These are phyloP conservation scores for Aspergillus sp. DNA, from an alignment of 2,329 filamentous ascomycete species.

Conservation along the genomic window DNA sequence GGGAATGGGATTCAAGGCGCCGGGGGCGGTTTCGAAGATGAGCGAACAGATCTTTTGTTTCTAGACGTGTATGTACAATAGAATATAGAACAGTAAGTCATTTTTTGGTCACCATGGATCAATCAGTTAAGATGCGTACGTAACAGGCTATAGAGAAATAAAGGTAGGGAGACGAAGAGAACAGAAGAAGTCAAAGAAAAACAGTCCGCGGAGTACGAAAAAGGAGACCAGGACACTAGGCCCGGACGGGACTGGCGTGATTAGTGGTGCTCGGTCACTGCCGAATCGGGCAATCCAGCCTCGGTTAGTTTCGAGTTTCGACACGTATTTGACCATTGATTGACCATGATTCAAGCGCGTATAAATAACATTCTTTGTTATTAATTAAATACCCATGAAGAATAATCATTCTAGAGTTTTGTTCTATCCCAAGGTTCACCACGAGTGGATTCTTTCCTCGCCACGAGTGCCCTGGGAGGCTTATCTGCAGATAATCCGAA, in stretches of 20 bases:
- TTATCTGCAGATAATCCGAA: no score
- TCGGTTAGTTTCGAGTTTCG: not conserved
- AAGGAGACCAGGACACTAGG: not conserved
- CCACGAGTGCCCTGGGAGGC: no score
- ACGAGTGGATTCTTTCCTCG: no score
- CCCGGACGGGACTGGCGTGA: not conserved
- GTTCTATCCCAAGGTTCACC: no score
- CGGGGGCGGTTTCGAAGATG: constrained; percentile 53
- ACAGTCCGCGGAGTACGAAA: not conserved
- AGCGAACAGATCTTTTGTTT: constrained; percentile 58
- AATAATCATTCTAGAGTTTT: no score
- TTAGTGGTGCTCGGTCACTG: not conserved
- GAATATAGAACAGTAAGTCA: not conserved
- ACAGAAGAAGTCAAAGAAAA: not conserved
- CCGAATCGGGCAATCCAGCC: not conserved
- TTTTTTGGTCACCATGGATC: no score
- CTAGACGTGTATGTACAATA: constrained; percentile 25
- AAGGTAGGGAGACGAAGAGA: not conserved
- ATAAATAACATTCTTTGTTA: no score
- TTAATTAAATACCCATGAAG: no score
- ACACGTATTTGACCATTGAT: no score
- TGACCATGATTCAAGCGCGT: no score
- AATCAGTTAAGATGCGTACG: not conserved
- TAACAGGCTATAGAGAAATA: not conserved
- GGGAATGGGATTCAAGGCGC: constrained; percentile 52